These are phyloP conservation scores for Lagenidium sp. DNA, from an alignment of 352 stramenopile species.

Conservation along the genomic window DNA sequence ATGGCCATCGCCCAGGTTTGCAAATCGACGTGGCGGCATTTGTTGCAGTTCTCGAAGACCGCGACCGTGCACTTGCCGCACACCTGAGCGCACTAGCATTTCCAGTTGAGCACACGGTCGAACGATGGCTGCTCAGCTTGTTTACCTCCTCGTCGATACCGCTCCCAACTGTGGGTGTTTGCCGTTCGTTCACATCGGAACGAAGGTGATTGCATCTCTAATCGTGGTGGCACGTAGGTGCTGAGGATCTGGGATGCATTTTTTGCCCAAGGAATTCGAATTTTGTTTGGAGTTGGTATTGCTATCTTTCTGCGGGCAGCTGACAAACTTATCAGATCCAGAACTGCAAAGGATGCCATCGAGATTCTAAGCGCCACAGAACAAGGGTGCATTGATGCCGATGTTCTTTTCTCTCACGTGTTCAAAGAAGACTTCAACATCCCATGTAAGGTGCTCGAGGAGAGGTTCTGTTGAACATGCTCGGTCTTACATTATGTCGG, in stretches of 20 bases:
- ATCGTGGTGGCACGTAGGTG: too few species aligned
- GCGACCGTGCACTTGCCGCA: constrained; percentile 33
- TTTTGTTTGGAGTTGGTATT: constrained; percentile 65
- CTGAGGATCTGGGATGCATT: constrained; percentile 74
- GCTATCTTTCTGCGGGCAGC: constrained; percentile 58
- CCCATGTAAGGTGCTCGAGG: constrained; percentile 59
- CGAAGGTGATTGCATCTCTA: too few species aligned
- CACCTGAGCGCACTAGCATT: constrained; percentile 47
- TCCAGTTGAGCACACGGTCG: constrained; percentile 37
- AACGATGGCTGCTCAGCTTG: constrained; percentile 70
- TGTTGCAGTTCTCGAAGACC: constrained; percentile 33
- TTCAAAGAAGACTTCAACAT: constrained; percentile 81
- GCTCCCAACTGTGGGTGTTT: constrained; percentile 45
- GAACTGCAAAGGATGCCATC: constrained; percentile 33
- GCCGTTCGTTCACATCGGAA: too few species aligned
- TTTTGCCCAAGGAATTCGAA: constrained; percentile 56
- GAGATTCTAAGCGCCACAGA: constrained; percentile 45
- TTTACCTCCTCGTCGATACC: constrained; percentile 62
- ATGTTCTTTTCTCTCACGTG: constrained; percentile 57
- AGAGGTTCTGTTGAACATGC: too few species aligned
- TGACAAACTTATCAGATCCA: constrained; percentile 57
- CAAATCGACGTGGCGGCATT: constrained; percentile 65
- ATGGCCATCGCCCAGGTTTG: constrained; percentile 59
- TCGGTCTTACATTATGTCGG: neutral
- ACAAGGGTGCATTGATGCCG: constrained; percentile 54